A percentile compares a stretch with the other conserved stretches of the same genome.
Evolutionary conservation across 768 basidiomycete species (phyloP).

Genomic region (Lepiota subincarnata): DNA sequence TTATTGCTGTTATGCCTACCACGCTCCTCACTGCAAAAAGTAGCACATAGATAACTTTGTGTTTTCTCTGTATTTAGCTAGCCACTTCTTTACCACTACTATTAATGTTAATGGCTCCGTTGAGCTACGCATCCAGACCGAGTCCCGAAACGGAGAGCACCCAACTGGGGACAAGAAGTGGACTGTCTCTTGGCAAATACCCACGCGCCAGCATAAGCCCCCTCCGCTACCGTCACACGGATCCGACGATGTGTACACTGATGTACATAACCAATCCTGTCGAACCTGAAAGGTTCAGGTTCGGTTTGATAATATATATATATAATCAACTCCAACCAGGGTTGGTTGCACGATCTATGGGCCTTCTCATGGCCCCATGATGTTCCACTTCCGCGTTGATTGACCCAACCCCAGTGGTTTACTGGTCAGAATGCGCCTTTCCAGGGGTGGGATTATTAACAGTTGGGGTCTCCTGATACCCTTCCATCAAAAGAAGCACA

Average conservation of each 20-base stretch:
- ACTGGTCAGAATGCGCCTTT: background rate
- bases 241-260: background rate
- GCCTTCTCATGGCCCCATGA: background rate
- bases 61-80: background rate
- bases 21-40: background rate
- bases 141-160: conserved; percentile 6
- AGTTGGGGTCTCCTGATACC: background rate
- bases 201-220: background rate
- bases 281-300: background rate
- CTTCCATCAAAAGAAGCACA: conserved; percentile 5
- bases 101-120: conserved; percentile 1
- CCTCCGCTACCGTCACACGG: background rate
- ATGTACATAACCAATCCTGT: background rate
- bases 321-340: background rate
- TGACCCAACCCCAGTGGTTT: background rate
- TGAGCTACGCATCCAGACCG: background rate
- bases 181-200: background rate
- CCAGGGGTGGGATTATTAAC: conserved; percentile 5
- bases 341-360: background rate
- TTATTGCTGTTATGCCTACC: background rate
- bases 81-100: conserved; percentile 7
- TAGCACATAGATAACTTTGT: conserved; percentile 1
- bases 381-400: background rate
- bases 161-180: background rate
- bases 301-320: background rate